phyloP scores from a whole-genome alignment of 345 rosid genomes.

The Salix dunnii region DNA sequence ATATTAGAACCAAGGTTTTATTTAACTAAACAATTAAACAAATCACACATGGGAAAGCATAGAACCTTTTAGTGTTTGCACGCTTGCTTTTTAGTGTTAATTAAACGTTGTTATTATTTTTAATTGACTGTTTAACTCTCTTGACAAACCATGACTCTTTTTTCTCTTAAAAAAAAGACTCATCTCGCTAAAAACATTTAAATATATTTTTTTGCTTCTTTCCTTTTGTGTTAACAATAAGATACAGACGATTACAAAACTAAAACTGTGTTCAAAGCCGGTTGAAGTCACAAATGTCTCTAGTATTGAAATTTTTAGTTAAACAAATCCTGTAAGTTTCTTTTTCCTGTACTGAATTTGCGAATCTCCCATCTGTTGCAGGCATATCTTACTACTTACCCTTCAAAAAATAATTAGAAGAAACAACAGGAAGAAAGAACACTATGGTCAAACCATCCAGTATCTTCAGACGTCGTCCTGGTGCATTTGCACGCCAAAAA shows the following conservation, averaged over 20 bases:
- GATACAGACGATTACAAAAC: background rate
- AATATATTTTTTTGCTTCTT: background rate
- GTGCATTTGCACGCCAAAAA: slow-evolving; percentile 5
- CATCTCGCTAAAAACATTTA: too few relatives aligned
- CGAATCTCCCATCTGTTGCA: background rate
- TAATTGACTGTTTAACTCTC: too few relatives aligned
- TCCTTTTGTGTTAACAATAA: background rate
- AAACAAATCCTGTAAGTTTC: slow-evolving; percentile 17
- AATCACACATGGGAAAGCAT: too few relatives aligned
- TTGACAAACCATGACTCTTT: too few relatives aligned
- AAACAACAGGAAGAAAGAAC: slow-evolving; percentile 1
- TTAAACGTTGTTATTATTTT: too few relatives aligned
- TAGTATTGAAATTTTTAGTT: slow-evolving; percentile 4
- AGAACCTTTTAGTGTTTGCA: too few relatives aligned
- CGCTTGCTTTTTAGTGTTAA: too few relatives aligned
- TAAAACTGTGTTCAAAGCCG: slow-evolving; percentile 24
- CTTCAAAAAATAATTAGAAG: background rate
- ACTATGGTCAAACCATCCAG: slow-evolving; percentile 8
- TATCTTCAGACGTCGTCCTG: background rate
- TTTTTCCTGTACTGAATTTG: slow-evolving; percentile 26
- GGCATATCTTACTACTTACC: slow-evolving; percentile 3
- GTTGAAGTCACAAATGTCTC: slow-evolving; percentile 21
- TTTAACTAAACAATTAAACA: too few relatives aligned
- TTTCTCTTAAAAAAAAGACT: too few relatives aligned
- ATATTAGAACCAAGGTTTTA: too few relatives aligned